These are phyloP conservation scores for Lactarius trivialis DNA, from an alignment of 768 basidiomycete species.

Conservation along the genomic window DNA sequence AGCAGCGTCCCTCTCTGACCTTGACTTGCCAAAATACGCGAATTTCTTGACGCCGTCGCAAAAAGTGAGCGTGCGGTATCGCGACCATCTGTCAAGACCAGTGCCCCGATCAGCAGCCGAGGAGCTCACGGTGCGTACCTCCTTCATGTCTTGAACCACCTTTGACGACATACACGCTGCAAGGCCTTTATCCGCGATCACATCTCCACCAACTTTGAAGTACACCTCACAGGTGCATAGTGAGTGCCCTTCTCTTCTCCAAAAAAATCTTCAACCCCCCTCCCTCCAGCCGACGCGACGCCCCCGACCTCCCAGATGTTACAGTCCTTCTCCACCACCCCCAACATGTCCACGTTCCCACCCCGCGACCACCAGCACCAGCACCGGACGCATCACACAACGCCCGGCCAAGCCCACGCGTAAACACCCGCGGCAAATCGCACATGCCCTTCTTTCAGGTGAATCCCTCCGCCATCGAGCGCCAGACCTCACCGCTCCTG, in stretches of 20 bases:
- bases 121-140: constrained; percentile 36
- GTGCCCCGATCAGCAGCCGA: constrained; percentile 40
- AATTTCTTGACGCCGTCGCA: constrained; percentile 36
- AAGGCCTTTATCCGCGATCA: constrained; percentile 47
- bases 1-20: constrained; percentile 38
- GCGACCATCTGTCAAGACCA: constrained; percentile 33
- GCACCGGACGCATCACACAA: neutral
- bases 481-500: constrained; percentile 29
- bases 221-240: constrained; percentile 51
- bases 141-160: neutral
- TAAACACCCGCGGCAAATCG: constrained; percentile 9
- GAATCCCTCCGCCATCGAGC: constrained; percentile 10
- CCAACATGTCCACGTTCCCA: constrained; percentile 39
- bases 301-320: constrained; percentile 32
- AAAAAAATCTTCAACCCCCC: neutral
- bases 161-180: neutral
- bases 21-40: constrained; percentile 33
- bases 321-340: constrained; percentile 43
- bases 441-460: constrained; percentile 26
- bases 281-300: constrained; percentile 42
- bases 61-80: constrained; percentile 36
- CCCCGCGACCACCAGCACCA: constrained; percentile 23
- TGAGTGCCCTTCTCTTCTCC: constrained; percentile 31
- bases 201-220: constrained; percentile 42
- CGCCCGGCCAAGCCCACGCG: neutral